A percentile compares a stretch with the other conserved stretches of the same genome.
phyloP scores from a whole-genome alignment of 208 protist genomes.

The Trypanosoma avium region DNA sequence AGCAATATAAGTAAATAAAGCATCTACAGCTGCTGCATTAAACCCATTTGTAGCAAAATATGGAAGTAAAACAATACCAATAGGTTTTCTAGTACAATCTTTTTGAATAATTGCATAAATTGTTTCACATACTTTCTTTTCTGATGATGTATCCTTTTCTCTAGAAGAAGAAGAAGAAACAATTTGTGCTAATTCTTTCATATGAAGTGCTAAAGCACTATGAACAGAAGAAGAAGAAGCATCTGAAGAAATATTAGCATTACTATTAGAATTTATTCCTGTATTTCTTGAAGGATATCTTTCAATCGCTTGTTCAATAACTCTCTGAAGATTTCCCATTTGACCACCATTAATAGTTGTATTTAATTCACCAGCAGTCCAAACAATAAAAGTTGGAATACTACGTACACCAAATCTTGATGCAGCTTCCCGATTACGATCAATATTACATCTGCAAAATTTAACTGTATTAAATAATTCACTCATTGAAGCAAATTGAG shows the following conservation, averaged over 20 bases:
- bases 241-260: not conserved
- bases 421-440: conserved; percentile 66
- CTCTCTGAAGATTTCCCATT: conserved; percentile 55
- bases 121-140: conserved; percentile 38
- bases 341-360: conserved; percentile 44
- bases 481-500: conserved; percentile 60
- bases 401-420: conserved; percentile 47
- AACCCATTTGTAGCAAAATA: conserved; percentile 76
- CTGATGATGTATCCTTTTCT: conserved; percentile 37
- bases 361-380: conserved; percentile 43
- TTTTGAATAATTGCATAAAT: conserved; percentile 10
- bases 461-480: conserved; percentile 53
- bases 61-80: conserved; percentile 63
- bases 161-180: conserved; percentile 41
- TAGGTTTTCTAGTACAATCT: conserved; percentile 17
- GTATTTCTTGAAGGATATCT: not conserved
- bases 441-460: conserved; percentile 84
- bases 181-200: conserved; percentile 49
- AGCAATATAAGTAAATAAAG: conserved; percentile 66
- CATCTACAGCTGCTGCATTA: conserved; percentile 45
- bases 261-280: not conserved
- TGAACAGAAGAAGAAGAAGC: too few species aligned
- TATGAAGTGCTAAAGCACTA: conserved; percentile 46
- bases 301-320: conserved; percentile 30
- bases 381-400: conserved; percentile 87